phyloP scores from a whole-genome alignment of 192 early-diverging fungal genomes.

The Obelidium mucronatum region DNA sequence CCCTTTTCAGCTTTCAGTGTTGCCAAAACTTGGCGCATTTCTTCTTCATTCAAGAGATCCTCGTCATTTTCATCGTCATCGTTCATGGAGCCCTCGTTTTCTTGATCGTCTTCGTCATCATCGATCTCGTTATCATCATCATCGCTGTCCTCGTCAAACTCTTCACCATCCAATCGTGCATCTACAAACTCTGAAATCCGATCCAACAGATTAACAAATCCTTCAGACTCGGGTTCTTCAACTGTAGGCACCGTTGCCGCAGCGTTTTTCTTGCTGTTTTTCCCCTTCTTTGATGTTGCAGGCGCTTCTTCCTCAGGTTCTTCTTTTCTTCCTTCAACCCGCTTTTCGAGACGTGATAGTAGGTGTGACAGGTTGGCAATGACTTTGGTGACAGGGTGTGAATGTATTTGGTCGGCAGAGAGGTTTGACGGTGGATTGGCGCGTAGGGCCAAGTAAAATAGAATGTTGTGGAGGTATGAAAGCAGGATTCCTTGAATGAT shows the following conservation, averaged over 20 bases:
- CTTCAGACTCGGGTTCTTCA: constrained; percentile 31
- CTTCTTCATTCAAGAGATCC: constrained; percentile 1
- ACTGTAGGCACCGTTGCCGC: constrained; percentile 7
- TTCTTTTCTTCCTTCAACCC: constrained; percentile 59
- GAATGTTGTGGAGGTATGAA: constrained; percentile 88
- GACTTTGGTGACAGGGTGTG: constrained; percentile 84
- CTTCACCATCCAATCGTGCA: constrained; percentile 6
- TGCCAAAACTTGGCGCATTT: constrained; percentile 8
- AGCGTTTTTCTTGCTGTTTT: neutral
- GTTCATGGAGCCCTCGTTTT: constrained; percentile 34
- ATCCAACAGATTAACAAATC: constrained; percentile 25
- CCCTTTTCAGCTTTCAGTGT: constrained; percentile 4
- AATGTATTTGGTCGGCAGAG: constrained; percentile 58
- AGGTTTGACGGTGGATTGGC: constrained; percentile 62
- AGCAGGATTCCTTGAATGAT: constrained; percentile 52
- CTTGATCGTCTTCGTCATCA: constrained; percentile 34
- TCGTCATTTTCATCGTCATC: constrained; percentile 26
- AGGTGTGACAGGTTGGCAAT: constrained; percentile 77
- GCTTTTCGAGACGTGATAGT: constrained; percentile 72
- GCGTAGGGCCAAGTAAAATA: constrained; percentile 80
- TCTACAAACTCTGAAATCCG: constrained; percentile 33
- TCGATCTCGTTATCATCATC: constrained; percentile 33
- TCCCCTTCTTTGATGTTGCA: constrained; percentile 2
- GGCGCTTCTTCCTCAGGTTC: constrained; percentile 54
- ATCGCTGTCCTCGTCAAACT: neutral